Evolutionary conservation across 1,284 basidiomycete species (phyloP).

Genomic region (Baeospora myosura): DNA sequence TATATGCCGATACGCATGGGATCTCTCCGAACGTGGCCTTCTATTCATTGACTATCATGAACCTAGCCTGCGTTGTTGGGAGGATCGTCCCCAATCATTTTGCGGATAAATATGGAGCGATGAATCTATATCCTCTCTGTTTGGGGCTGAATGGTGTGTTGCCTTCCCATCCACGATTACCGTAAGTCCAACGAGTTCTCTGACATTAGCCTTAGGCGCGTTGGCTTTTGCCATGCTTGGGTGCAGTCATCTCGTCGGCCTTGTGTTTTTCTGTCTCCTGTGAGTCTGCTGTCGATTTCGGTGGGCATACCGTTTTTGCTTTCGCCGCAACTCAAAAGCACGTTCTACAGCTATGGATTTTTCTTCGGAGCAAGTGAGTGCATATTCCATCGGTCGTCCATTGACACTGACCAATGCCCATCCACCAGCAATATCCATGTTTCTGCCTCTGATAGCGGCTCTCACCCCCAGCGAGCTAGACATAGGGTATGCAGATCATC

Average conservation of each 20-base stretch:
- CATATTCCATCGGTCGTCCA: too few species aligned
- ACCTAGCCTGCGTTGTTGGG: slow-evolving; percentile 4
- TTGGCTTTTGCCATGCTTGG: slow-evolving; percentile 3
- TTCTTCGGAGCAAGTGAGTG: background rate
- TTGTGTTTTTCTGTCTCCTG: slow-evolving; percentile 6
- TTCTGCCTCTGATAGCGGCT: too few species aligned
- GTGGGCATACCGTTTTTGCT: background rate
- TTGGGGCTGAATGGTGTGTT: background rate
- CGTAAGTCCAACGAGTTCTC: background rate
- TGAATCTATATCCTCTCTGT: slow-evolving; percentile 1
- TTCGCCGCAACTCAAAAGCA: background rate
- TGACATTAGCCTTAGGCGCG: background rate
- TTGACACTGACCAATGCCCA: too few species aligned
- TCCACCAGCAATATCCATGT: too few species aligned
- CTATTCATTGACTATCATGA: slow-evolving; percentile 7
- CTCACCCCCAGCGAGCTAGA: too few species aligned
- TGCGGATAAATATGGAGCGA: slow-evolving; percentile 2
- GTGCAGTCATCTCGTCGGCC: slow-evolving; percentile 1
- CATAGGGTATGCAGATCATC: too few species aligned
- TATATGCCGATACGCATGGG: slow-evolving; percentile 2
- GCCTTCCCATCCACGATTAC: too few species aligned
- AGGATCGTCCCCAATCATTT: slow-evolving; percentile 6
- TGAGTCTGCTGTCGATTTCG: background rate
- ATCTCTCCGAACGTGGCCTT: background rate
- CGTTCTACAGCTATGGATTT: background rate